Base-by-base conservation (phyloP, 1,284 basidiomycete genomes). In the Naganishia liquefaciens region DNA sequence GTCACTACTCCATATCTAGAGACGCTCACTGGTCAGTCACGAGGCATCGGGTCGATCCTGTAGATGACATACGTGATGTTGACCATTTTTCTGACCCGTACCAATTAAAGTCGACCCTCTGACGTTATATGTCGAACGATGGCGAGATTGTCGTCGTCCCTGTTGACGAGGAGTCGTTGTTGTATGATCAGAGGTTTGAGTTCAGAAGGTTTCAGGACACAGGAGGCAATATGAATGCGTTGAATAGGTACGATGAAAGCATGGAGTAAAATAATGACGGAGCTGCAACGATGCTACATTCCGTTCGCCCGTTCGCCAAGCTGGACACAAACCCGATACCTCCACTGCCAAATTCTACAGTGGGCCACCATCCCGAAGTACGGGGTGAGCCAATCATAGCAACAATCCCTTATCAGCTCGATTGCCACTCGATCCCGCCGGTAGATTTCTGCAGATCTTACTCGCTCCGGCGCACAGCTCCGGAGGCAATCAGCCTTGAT, bases 41-140 rank as follows among this genome's bases (percentile, higher is more conserved):
- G 51, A 21, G 28, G 19, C 30, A 27, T 19, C 21, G 19, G 17
- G 11, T 42, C 44, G n/a, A 9, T 0, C 28, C 40, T 30, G 2
- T 17, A 13, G 13, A 17, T 5, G 6, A 58, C 65, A 28, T 46
- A 66, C 65, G 66, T 67, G 17, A 67, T 64, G 30, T 67, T 67
- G 52, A 67, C 66, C 66, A 67, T 67, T 44, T 11, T 60, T 25
- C 1, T 47, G 2, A 13, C 21, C 21, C n/a, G 21, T 5, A 11
- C n/a, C 3, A 44, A 25, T 47, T 10, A 13, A 47, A 47, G 15
- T 25, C 46, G 21, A 23, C 13, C 2, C n/a, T 23, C n/a, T 21
- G 46, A 47, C 21, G 7, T 7, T 37, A 37, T 37, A 37, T 37
- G 33, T 2, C 10, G 6, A 37, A 37, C 33, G 33, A 13, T 37